Evolutionary conservation across 177 flowering plant genomes (phyloP), one percentile per base, ranked within the genome.

Genomic region (Vitis hybrid): DNA sequence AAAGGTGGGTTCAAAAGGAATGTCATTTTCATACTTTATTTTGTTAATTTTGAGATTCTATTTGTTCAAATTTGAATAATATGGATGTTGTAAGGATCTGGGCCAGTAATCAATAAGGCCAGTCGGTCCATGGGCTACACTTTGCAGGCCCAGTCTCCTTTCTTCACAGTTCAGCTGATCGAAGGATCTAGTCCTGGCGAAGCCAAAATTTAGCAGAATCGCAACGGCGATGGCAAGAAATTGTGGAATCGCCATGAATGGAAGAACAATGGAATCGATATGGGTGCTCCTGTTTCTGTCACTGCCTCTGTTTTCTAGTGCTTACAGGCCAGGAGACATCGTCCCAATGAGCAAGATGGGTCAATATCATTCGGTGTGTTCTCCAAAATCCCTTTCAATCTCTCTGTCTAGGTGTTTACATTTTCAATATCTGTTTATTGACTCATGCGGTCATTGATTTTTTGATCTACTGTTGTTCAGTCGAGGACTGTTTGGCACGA

Each of bases 291-390:
- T 71, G 22, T 39, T 70, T 22, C 50, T 80, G 19, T 72, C 67
- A 7, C 55, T 80, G 14, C 60, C 73, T 20, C 71, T 79, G 56
- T 63, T 69, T 45, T 78, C 80, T 45, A 13, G 67, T 3, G 90
- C 94, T 66, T 95, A 95, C 81, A 81, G 95, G 72, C 93, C 99
- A 1, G 98, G 98, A 2, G 99, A 95, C 77, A 78, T 93, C 80
- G 97, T 94, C 16, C 98, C 95, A 8, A 87, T 87, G 90, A 94
- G 90, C 91, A 86, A 82, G 74, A 93, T 82, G 97, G 94, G 97
- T 20, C 99, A 93, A 83, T 96, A 96, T 78, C 99, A 96, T 85
- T 78, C 92, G 54, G 98, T 96, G 4, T 22, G 78, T 64, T 12
- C 71, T 71, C 76, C 29, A 13, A 29, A 29, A 18, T 50, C 34